Evolutionary conservation across 2,329 filamentous ascomycete species (phyloP), one percentile per base, ranked within the genome.

Genomic region (Microcyclospora pomicola): DNA sequence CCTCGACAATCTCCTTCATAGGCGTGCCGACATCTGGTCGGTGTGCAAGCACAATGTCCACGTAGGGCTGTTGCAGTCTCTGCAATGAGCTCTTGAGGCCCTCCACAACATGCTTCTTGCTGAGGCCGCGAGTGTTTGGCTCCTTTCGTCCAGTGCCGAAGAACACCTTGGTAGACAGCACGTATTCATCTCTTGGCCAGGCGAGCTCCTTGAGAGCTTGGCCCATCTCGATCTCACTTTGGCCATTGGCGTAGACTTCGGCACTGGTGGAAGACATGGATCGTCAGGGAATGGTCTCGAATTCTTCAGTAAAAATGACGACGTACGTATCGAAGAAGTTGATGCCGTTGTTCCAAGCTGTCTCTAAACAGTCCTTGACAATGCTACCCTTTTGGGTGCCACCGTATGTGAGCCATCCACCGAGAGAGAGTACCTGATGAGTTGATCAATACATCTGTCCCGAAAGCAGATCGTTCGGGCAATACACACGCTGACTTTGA

Each of bases 11-110:
- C 58, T 79, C 75, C 56, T 72, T 72, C 54, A 58, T 56, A 11
- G 54, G 54, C 11, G 54, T 56, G 42, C 53, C 54, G 34, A 62
- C 59, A 41, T 79, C 75, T 12, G 71, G 69, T 16, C 74, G 65
- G 56, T 79, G 75, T 3, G 75, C 73, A 38, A 77, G 72, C 29
- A 78, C 68, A 33, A 79, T 62, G 53, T 79, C 75, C 38, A 79
- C 75, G 50, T 82, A 83, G n/a, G 71, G 69, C 38, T 73, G 66
- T 50, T 77, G 66, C 36, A 82, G 64, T 19, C 77, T 66, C 46
- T 65, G 59, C n/a, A 77, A 58, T 2, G 66, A 73, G 53, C 62
- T 64, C 60, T 75, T 72, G 37, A 75, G 59, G 27, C 73, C 73
- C 58, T 78, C 66, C n/a, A 69, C 59, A 35, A 69, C 63, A 55